These are phyloP conservation scores for Cryptococcus sp. DNA, from an alignment of 1,284 basidiomycete species.

Conservation along the genomic window DNA sequence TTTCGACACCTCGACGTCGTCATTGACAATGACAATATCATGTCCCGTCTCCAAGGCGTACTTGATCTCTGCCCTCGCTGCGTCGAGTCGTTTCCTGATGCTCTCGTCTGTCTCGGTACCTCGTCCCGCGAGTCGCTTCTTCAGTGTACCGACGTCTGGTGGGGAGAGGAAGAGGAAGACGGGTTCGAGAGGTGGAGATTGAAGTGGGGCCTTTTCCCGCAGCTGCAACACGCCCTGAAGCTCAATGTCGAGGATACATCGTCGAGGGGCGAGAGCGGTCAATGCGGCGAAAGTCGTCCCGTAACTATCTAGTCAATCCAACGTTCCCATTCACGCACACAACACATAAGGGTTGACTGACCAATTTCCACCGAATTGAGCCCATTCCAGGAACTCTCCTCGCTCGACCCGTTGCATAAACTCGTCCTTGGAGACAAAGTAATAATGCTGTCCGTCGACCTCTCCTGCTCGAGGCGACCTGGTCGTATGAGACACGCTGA, in stretches of 20 bases:
- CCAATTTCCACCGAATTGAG: slow-evolving; percentile 81
- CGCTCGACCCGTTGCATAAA: slow-evolving; percentile 51
- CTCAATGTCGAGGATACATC: slow-evolving; percentile 96
- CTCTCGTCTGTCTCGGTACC: slow-evolving; percentile 79
- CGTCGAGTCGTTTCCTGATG: slow-evolving; percentile 68
- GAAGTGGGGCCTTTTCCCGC: slow-evolving; percentile 57
- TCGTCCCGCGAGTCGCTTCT: slow-evolving; percentile 64
- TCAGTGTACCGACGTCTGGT: slow-evolving; percentile 65
- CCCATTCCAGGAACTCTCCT: slow-evolving; percentile 58
- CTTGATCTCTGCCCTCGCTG: slow-evolving; percentile 75
- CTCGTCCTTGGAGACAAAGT: slow-evolving; percentile 52
- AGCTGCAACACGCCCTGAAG: slow-evolving; percentile 91
- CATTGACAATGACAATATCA: slow-evolving; percentile 86
- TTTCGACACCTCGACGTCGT: slow-evolving; percentile 81
- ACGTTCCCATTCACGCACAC: too few species aligned
- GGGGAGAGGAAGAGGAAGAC: slow-evolving; percentile 93
- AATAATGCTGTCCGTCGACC: slow-evolving; percentile 60
- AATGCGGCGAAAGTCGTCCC: slow-evolving; percentile 78
- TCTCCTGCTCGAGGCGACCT: slow-evolving; percentile 79
- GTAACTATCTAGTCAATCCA: slow-evolving; percentile 49
- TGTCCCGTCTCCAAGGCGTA: slow-evolving; percentile 70
- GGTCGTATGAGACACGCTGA: slow-evolving; percentile 95
- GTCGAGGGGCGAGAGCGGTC: slow-evolving; percentile 53
- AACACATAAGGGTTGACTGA: slow-evolving; percentile 42
- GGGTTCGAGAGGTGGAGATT: slow-evolving; percentile 62